These are phyloP conservation scores for Conoideocrella luteorostrata DNA, from an alignment of 2,329 filamentous ascomycete species.

Conservation along the genomic window DNA sequence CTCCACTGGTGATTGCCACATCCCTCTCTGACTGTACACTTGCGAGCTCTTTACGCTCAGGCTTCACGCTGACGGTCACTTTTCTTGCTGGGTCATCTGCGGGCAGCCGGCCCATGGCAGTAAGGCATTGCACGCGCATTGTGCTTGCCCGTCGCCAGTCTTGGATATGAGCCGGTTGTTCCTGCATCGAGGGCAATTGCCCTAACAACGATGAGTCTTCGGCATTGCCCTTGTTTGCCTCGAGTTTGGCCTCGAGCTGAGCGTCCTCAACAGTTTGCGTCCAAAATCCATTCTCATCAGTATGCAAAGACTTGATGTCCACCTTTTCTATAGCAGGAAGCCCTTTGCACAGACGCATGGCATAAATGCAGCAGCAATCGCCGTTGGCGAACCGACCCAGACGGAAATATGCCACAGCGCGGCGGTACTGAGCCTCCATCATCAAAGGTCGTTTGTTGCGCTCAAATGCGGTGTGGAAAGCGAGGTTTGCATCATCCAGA, in stretches of 20 bases:
- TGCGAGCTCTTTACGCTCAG: constrained; percentile 24
- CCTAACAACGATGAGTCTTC: too few species aligned
- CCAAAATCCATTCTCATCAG: constrained; percentile 44
- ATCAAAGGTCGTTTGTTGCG: constrained; percentile 72
- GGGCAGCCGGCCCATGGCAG: constrained; percentile 36
- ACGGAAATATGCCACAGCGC: constrained; percentile 66
- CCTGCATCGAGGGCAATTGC: too few species aligned
- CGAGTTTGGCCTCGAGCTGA: constrained; percentile 19
- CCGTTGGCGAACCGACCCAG: constrained; percentile 70
- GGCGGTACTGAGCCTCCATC: constrained; percentile 72
- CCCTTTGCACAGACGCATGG: constrained; percentile 33
- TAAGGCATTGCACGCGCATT: constrained; percentile 42
- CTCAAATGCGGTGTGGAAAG: constrained; percentile 53
- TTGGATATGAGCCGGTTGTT: constrained; percentile 2
- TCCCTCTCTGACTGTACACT: constrained; percentile 9
- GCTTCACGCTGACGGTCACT: constrained; percentile 29
- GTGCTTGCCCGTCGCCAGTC: constrained; percentile 36
- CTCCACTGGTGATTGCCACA: not conserved
- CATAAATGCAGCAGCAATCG: constrained; percentile 60
- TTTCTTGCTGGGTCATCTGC: constrained; percentile 39
- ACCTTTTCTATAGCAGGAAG: constrained; percentile 23
- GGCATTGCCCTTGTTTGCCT: constrained; percentile 16
- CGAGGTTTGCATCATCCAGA: constrained; percentile 63
- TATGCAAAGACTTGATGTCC: constrained; percentile 21
- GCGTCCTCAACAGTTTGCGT: constrained; percentile 27